Evolutionary conservation across 208 protist genomes (phyloP).

Genomic region (Leishmania mexicana): DNA sequence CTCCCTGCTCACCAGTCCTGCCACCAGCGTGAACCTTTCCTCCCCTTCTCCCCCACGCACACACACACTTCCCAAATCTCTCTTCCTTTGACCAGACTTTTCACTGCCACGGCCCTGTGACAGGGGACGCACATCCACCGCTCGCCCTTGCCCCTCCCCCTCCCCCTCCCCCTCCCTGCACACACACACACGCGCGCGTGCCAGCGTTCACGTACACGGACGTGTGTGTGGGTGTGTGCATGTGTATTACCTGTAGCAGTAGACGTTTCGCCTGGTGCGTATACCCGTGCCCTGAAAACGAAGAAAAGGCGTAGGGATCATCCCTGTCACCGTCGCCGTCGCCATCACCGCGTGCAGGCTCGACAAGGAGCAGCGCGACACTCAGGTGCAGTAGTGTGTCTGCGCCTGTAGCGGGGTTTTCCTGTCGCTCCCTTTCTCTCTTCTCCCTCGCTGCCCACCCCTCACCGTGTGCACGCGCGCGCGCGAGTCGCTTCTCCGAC

Average conservation of each 20-base stretch:
- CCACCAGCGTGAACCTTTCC: neutral
- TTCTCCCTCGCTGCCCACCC: neutral
- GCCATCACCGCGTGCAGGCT: neutral
- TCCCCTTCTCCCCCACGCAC: too few relatives aligned
- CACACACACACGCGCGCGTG: neutral
- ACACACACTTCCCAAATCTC: neutral
- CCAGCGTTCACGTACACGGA: neutral
- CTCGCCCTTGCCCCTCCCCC: neutral
- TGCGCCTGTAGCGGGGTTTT: neutral
- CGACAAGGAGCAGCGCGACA: neutral
- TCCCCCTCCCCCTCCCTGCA: neutral
- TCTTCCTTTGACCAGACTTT: neutral
- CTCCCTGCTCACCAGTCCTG: neutral
- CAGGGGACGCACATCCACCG: neutral
- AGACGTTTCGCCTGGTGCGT: neutral
- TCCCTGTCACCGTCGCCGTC: neutral
- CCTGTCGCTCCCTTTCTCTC: conserved; percentile 5
- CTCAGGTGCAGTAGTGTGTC: neutral
- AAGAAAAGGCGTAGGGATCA: neutral
- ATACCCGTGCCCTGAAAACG: neutral
- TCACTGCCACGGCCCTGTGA: neutral
- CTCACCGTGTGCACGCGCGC: too few relatives aligned
- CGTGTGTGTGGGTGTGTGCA: neutral
- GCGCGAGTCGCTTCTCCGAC: neutral
- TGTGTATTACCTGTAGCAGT: too few relatives aligned